Evolutionary conservation across 1,139 yeast species (phyloP).

Genomic region (Blastobotrys serpentis): DNA sequence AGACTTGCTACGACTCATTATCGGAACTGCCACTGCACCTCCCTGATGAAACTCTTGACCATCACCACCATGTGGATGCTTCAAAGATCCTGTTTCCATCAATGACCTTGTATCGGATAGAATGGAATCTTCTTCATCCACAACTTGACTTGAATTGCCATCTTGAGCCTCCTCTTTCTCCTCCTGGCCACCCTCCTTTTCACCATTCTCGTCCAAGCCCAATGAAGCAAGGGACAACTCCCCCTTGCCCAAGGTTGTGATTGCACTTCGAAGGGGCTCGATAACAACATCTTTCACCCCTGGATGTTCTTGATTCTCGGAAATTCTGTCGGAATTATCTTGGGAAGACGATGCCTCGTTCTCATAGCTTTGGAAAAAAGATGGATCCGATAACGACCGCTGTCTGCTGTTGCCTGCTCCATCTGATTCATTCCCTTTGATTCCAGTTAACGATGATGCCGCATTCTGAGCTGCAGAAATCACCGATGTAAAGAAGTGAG

Average conservation of each 20-base stretch:
- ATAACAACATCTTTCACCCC: constrained; percentile 47
- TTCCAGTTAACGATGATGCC: constrained; percentile 31
- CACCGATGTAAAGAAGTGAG: constrained; percentile 30
- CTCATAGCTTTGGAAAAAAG: constrained; percentile 12
- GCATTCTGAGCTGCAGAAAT: constrained; percentile 38
- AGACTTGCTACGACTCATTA: constrained; percentile 19
- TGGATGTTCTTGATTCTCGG: constrained; percentile 9
- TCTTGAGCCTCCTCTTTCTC: too few species aligned
- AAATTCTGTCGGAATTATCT: constrained; percentile 7
- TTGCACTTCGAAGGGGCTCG: constrained; percentile 52
- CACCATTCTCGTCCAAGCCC: constrained; percentile 41
- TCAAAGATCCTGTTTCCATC: constrained; percentile 4
- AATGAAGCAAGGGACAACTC: constrained; percentile 61
- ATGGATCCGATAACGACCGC: constrained; percentile 21
- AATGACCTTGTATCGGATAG: constrained; percentile 2
- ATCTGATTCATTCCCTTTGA: constrained; percentile 16
- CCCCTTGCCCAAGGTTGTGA: constrained; percentile 70
- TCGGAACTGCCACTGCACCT: constrained; percentile 18
- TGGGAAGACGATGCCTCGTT: background rate
- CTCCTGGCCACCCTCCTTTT: too few species aligned
- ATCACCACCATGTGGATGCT: background rate
- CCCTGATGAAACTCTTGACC: constrained; percentile 17
- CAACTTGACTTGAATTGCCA: background rate
- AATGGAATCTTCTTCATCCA: background rate
- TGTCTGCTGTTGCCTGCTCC: constrained; percentile 15